phyloP scores from a whole-genome alignment of 2,329 filamentous ascomycete species.

The Aureobasidium zeae region DNA sequence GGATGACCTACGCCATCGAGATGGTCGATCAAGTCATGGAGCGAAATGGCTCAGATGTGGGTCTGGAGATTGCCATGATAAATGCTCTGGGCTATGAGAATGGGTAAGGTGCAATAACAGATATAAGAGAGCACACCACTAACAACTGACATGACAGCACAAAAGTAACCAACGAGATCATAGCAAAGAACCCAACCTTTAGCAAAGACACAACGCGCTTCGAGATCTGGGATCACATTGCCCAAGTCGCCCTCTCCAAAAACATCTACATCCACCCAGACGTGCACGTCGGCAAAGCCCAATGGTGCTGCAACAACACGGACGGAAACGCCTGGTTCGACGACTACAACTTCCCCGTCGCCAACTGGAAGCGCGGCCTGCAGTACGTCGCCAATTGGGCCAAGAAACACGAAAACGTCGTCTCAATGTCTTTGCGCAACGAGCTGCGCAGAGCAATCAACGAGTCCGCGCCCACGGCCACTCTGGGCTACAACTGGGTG shows the following conservation, averaged over 20 bases:
- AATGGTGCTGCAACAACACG: conserved; percentile 41
- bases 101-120: conserved; percentile 28
- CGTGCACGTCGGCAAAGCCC: conserved; percentile 44
- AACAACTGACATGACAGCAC: conserved; percentile 24
- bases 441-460: conserved; percentile 40
- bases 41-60: conserved; percentile 17
- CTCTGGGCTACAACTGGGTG: conserved; percentile 36
- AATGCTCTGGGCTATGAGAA: conserved; percentile 42
- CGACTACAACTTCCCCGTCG: conserved; percentile 23
- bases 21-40: conserved; percentile 44
- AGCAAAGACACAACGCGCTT: conserved; percentile 39
- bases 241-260: conserved; percentile 43
- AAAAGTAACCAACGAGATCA: conserved; percentile 42
- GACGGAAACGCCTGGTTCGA: conserved; percentile 40
- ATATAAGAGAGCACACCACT: neutral
- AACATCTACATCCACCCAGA: conserved; percentile 52
- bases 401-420: conserved; percentile 33
- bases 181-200: conserved; percentile 49
- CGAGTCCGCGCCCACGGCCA: conserved; percentile 27
- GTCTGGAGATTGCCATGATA: conserved; percentile 18
- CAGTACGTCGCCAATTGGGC: conserved; percentile 51
- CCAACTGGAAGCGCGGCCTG: conserved; percentile 53
- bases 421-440: conserved; percentile 45
- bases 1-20: conserved; percentile 54
- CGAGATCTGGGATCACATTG: conserved; percentile 44